Conservation (phyloP, 2,329 filamentous ascomycete species). For the Beauveria asiatica region DNA sequence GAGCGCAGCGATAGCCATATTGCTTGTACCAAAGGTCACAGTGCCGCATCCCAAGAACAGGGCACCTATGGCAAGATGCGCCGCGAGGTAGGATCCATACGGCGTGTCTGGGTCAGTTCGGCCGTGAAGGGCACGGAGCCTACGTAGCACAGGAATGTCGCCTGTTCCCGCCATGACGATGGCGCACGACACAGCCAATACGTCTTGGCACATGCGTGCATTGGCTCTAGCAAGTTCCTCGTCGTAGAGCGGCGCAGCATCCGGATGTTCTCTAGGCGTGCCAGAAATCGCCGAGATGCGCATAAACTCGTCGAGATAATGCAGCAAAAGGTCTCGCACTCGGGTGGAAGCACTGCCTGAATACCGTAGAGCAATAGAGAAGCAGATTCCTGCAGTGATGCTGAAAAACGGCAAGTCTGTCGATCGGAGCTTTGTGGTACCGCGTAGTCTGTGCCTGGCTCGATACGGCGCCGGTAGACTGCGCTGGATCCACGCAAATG, state of each 20-base stretch:
- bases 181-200: conserved; percentile 71
- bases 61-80: conserved; percentile 83
- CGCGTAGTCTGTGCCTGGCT: conserved; percentile 49
- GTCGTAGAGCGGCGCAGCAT: conserved; percentile 55
- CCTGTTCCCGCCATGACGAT: conserved; percentile 96
- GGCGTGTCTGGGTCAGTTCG: conserved; percentile 75
- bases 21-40: conserved; percentile 80
- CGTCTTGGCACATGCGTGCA: conserved; percentile 83
- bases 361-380: conserved; percentile 65
- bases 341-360: conserved; percentile 61
- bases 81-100: conserved; percentile 88
- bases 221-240: conserved; percentile 74
- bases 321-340: conserved; percentile 73
- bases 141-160: conserved; percentile 75
- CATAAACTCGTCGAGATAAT: conserved; percentile 81
- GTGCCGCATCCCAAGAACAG: conserved; percentile 90
- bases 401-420: conserved; percentile 89
- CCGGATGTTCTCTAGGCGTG: conserved; percentile 20
- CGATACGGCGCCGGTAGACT: conserved; percentile 67
- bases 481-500: conserved; percentile 63
- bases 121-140: conserved; percentile 80
- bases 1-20: conserved; percentile 76
- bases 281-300: conserved; percentile 57
- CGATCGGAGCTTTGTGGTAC: conserved; percentile 57
- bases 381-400: conserved; percentile 82